Base-by-base conservation (phyloP, 2,329 filamentous ascomycete genomes). In the Neoascochyta sp. region DNA sequence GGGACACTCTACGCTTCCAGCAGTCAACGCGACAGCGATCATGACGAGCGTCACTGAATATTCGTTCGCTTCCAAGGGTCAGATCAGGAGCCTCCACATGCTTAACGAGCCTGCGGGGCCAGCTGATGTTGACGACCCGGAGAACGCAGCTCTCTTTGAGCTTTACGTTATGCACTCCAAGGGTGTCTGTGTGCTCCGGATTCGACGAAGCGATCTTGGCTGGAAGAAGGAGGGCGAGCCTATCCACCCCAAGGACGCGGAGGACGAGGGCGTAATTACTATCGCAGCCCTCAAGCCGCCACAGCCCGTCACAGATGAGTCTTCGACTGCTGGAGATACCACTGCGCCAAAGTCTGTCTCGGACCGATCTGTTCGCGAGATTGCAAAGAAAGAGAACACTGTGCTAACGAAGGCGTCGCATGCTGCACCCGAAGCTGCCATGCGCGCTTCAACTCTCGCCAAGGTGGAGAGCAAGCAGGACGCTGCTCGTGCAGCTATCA, bases 111-210 rank as follows among this genome's bases (percentile, higher is more conserved):
- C 83, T 18, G 76, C 81, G 32, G 75, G 78, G 40, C 31, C 59
- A 48, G 66, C 73, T 5, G 72, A 78, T 37, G 75, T 77, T 21
- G 71, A 71, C 14, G 62, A 65, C 12, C 65, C 69, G 2, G 80
- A 83, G 13, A 83, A 92, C 43, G 78, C 78, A 10, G 80, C 82
- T 0, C 68, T 95, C 9, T 96, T 98, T 54, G 92, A 98, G 68
- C 74, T 98, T 7, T 98, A 98, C 60, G 84, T 87, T 17, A 94
- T 95, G 83, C 90, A 98, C 63, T 95, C 92, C 8, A 93, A 88
- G 67, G 92, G 92, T 39, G 88, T 96, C n/a, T 89, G 89, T 11
- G 90, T 86, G 51, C 62, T 96, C 30, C 81, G 80, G 43, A 80
- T 98, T 60, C 90, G 84, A 61, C 86, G 90, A 58, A 78, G 81